Evolutionary conservation across 2,329 filamentous ascomycete species (phyloP).

Genomic region (Aspergillus sp.): DNA sequence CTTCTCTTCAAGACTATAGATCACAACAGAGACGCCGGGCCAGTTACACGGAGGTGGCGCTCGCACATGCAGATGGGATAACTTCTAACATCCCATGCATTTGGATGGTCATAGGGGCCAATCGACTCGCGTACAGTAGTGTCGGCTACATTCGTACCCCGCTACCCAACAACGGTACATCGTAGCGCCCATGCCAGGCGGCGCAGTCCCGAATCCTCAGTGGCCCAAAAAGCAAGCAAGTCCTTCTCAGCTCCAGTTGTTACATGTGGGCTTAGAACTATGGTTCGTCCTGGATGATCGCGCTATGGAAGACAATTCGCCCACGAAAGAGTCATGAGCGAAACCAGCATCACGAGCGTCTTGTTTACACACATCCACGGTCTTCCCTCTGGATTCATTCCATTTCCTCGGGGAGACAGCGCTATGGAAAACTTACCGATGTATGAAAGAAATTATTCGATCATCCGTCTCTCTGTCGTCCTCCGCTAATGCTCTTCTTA

Average conservation of each 20-base stretch:
- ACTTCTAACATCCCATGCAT: neutral
- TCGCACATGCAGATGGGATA: neutral
- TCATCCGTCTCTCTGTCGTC: neutral
- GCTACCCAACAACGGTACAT: no score
- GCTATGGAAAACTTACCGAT: neutral
- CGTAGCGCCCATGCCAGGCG: neutral
- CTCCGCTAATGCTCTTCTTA: neutral
- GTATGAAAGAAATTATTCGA: neutral
- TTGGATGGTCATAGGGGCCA: no score
- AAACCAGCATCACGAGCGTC: no score
- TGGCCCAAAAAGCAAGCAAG: neutral
- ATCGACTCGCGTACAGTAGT: no score
- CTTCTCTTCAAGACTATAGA: no score
- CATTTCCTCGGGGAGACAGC: neutral
- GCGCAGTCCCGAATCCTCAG: neutral
- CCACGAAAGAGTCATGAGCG: no score
- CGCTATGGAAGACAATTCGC: no score
- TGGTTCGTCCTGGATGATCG: no score
- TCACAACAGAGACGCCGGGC: neutral
- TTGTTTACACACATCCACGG: no score
- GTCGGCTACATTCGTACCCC: no score
- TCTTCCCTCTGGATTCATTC: no score
- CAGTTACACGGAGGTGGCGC: neutral
- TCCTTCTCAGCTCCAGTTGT: neutral
- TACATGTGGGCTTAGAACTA: neutral